A percentile compares a stretch with the other conserved stretches of the same genome.
These are phyloP conservation scores for Yarrowia sp. DNA, from an alignment of 805 yeast species.

Conservation along the genomic window DNA sequence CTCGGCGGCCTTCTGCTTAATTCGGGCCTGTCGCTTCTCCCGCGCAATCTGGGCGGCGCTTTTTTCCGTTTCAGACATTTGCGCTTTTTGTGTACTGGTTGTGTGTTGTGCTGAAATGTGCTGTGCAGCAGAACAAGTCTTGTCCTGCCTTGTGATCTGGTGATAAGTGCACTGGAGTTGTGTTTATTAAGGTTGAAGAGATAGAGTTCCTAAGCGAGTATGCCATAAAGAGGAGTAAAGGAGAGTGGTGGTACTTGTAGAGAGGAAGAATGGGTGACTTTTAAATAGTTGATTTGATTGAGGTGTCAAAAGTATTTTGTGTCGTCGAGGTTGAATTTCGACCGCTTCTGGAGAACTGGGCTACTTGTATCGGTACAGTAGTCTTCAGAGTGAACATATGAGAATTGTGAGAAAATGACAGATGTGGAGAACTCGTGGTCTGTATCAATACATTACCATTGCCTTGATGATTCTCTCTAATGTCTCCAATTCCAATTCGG, in stretches of 20 bases:
- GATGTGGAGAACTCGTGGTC: no score
- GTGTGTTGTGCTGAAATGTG: neutral
- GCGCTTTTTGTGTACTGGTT: neutral
- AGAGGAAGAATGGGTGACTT: neutral
- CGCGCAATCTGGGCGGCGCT: conserved; percentile 35
- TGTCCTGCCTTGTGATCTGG: neutral
- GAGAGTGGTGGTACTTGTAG: neutral
- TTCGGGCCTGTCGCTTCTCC: conserved; percentile 36
- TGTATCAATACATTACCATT: no score
- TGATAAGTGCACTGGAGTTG: neutral
- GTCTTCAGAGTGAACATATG: no score
- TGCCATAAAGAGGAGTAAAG: neutral
- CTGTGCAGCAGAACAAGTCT: no score
- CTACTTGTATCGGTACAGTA: no score
- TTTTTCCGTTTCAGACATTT: conserved; percentile 17
- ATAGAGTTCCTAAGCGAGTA: neutral
- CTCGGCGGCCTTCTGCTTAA: conserved; percentile 35
- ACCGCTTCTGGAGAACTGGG: no score
- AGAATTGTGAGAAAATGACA: no score
- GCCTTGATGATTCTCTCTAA: no score
- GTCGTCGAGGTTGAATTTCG: no score
- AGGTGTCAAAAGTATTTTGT: no score
- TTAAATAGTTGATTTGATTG: neutral
- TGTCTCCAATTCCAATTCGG: no score
- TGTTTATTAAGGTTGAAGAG: neutral